Base-by-base conservation (phyloP, 2,329 filamentous ascomycete species). In the Alternaria dauci region DNA sequence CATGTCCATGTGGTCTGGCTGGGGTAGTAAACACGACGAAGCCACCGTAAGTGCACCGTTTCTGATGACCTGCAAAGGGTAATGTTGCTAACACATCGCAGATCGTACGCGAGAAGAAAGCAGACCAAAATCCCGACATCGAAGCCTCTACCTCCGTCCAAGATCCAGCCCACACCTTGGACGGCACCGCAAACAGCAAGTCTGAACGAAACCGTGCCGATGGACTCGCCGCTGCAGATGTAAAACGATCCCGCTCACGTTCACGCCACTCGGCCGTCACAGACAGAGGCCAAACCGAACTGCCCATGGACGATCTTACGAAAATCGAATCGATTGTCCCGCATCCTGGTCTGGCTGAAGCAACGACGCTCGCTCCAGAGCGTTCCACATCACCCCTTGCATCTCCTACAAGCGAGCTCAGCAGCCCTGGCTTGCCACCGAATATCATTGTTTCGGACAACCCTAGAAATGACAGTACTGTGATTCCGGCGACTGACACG, bases 21-120 rank as follows among this genome's bases (percentile, higher is more conserved):
- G 93, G 91, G 93, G 92, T 14, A 94, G 90, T 46, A 96, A 91
- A 75, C 93, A 97, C 73, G 95, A 98, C 74, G 87, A 94, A 76
- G 84, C 84, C 63, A 91, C 91, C 0, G 84, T 96, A 70, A 58
- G 73, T 65, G 8, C 12, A 32, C n/a, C n/a, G 9, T 12, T 12
- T 0, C 16, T 12, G 23, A 2, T 38, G n/a, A 28, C 3, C 11
- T 11, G 4, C 16, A 20, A 59, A 46, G 58, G 62, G 30, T 64
- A 42, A 8, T 20, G 8, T 43, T 14, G 18, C 58, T 66, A 47
- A 70, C 58, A 18, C n/a, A 18, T 14, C 12, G 16, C 47, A 79
- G 76, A 72, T 79, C 48, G 71, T 62, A 12, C 72, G 76, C 39
- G 76, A 79, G 64, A 64, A 74, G 20, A 69, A 72, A 23, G 75